phyloP scores from a whole-genome alignment of 148 eudicot species.

The Polygonum maritimum region DNA sequence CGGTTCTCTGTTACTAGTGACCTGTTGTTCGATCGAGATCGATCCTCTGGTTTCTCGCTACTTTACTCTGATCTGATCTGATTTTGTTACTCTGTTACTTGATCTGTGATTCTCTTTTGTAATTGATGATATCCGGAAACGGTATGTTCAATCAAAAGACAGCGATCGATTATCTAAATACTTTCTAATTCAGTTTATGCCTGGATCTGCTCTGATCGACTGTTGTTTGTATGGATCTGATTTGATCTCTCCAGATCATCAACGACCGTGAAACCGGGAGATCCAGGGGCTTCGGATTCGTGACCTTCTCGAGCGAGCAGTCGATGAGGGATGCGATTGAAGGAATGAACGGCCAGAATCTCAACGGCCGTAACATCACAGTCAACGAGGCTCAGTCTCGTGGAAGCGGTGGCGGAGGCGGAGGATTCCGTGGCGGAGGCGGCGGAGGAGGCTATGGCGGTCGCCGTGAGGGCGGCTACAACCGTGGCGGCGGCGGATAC shows the following conservation, averaged over 20 bases:
- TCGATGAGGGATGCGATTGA: conserved; percentile 66
- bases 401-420: conserved; percentile 48
- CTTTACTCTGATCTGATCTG: conserved; percentile 17
- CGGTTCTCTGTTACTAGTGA: conserved; percentile 2
- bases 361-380: conserved; percentile 74
- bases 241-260: conserved; percentile 35
- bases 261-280: conserved; percentile 84
- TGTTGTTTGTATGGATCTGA: neutral
- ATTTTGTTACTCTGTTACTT: conserved; percentile 16
- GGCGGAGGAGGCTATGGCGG: conserved; percentile 21
- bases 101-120: conserved; percentile 18
- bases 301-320: conserved; percentile 52
- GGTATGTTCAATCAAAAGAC: conserved; percentile 65
- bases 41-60: conserved; percentile 13
- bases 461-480: conserved; percentile 11
- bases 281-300: conserved; percentile 89
- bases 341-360: conserved; percentile 64
- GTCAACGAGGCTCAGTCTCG: conserved; percentile 92
- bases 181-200: neutral
- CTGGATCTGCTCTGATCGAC: conserved; percentile 12
- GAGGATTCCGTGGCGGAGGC: conserved; percentile 21
- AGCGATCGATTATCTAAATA: conserved; percentile 19
- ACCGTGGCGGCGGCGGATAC: conserved; percentile 19
- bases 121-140: conserved; percentile 35
- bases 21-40: conserved; percentile 15